Conservation (phyloP, 192 early-diverging fungal genomes). For the Coemansia sp. region DNA sequence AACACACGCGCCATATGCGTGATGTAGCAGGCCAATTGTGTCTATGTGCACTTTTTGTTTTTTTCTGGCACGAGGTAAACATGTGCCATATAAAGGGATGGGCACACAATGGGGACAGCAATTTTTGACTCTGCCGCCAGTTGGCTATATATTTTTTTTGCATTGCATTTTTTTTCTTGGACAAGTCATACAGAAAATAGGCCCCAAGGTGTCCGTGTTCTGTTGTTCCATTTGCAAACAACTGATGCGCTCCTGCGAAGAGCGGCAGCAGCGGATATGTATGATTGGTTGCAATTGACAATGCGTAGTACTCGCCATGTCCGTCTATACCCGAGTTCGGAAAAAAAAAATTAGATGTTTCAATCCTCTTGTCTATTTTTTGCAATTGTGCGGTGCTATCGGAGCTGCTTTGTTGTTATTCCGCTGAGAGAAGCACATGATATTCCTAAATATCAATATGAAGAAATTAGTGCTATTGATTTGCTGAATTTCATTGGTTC, state of each 20-base stretch:
- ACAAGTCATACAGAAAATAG: background rate
- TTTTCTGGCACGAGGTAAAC: background rate
- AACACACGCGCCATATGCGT: background rate
- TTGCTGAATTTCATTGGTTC: background rate
- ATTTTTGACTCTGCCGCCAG: background rate
- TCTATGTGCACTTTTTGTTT: background rate
- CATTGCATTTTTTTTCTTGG: background rate
- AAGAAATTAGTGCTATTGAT: background rate
- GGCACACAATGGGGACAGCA: background rate
- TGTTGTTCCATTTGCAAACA: background rate
- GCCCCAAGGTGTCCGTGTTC: background rate
- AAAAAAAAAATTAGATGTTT: background rate
- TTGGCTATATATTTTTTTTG: background rate
- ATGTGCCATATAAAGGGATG: constrained; percentile 6
- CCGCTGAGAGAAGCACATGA: background rate
- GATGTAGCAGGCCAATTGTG: constrained; percentile 4
- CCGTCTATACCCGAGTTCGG: background rate
- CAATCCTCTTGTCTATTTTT: background rate
- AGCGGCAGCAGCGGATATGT: background rate
- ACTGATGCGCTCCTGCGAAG: background rate
- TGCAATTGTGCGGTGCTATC: background rate
- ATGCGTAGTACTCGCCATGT: background rate
- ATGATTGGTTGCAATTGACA: background rate
- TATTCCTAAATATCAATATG: background rate
- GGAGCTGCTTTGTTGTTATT: background rate